phyloP scores from a whole-genome alignment of 2,329 filamentous ascomycete species.

The Ilyonectria mors-panacis region DNA sequence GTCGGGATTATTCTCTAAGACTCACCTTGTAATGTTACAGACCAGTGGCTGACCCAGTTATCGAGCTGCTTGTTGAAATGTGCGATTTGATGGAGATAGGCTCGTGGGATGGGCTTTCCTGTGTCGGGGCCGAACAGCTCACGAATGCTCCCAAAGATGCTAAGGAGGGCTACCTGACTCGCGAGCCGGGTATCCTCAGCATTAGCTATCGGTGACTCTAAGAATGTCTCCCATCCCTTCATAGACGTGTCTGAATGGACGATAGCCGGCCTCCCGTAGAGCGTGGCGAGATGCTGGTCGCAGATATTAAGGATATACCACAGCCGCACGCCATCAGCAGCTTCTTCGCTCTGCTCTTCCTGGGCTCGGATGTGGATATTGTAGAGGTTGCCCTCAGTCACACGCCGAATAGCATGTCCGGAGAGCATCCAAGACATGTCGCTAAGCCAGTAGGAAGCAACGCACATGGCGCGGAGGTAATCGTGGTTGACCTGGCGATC shows the following conservation, averaged over 20 bases:
- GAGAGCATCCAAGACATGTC: slow-evolving; percentile 75
- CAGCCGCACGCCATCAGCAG: slow-evolving; percentile 66
- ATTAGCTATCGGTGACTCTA: slow-evolving; percentile 63
- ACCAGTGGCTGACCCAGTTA: slow-evolving; percentile 57
- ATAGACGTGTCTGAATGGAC: slow-evolving; percentile 71
- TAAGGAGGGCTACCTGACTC: slow-evolving; percentile 71
- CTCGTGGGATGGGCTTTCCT: slow-evolving; percentile 64
- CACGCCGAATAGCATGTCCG: slow-evolving; percentile 65
- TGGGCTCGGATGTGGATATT: slow-evolving; percentile 56
- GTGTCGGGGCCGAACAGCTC: slow-evolving; percentile 70
- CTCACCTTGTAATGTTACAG: slow-evolving; percentile 49
- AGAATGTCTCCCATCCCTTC: slow-evolving; percentile 68
- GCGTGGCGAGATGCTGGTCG: slow-evolving; percentile 72
- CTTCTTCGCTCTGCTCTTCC: slow-evolving; percentile 55
- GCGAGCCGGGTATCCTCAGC: slow-evolving; percentile 69
- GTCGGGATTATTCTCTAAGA: not conserved
- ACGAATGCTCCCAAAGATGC: slow-evolving; percentile 69
- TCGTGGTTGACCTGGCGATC: slow-evolving; percentile 58
- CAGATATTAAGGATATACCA: slow-evolving; percentile 74
- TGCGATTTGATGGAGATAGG: slow-evolving; percentile 64
- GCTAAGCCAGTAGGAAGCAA: slow-evolving; percentile 74
- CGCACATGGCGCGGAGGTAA: slow-evolving; percentile 71
- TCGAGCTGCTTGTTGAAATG: slow-evolving; percentile 54
- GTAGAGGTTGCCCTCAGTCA: slow-evolving; percentile 61
- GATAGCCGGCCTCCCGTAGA: slow-evolving; percentile 70